Conservation (phyloP, 768 basidiomycete species). For the Boletus rubescentipes region DNA sequence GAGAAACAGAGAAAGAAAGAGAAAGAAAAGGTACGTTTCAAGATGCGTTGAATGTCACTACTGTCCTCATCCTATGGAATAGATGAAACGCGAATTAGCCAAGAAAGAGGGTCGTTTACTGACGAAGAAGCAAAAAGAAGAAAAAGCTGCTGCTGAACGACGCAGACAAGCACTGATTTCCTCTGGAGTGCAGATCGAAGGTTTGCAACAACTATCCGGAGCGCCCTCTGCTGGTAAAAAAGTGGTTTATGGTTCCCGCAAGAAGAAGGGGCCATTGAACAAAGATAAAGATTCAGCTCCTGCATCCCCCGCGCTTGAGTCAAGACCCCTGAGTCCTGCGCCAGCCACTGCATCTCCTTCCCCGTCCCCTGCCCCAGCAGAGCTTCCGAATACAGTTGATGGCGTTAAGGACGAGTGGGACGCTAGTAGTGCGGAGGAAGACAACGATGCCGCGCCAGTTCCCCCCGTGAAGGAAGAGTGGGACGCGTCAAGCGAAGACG, state of each 20-base stretch:
- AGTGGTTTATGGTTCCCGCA: constrained; percentile 79
- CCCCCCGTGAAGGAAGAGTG: constrained; percentile 54
- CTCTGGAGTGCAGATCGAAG: constrained; percentile 88
- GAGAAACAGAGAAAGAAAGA: constrained; percentile 84
- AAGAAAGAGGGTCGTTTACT: constrained; percentile 93
- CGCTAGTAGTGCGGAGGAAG: constrained; percentile 44
- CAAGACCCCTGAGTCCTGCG: constrained; percentile 47
- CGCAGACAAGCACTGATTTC: constrained; percentile 88
- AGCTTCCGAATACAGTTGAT: constrained; percentile 21
- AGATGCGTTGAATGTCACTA: background rate
- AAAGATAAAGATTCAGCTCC: constrained; percentile 40
- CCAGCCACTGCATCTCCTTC: constrained; percentile 25
- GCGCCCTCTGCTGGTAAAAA: constrained; percentile 54
- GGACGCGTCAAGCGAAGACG: constrained; percentile 66
- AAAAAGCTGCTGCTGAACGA: constrained; percentile 86
- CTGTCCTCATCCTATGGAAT: constrained; percentile 5
- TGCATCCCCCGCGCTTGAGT: constrained; percentile 52
- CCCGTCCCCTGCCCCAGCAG: constrained; percentile 28
- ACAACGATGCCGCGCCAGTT: constrained; percentile 25
- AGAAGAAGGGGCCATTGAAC: constrained; percentile 62
- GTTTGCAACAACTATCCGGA: constrained; percentile 62
- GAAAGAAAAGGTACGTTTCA: constrained; percentile 69
- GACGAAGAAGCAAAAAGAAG: constrained; percentile 98
- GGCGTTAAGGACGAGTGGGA: constrained; percentile 58
- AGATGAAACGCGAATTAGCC: constrained; percentile 87